Base-by-base conservation (phyloP, 352 stramenopile genomes). In the Phytophthora hybrid region DNA sequence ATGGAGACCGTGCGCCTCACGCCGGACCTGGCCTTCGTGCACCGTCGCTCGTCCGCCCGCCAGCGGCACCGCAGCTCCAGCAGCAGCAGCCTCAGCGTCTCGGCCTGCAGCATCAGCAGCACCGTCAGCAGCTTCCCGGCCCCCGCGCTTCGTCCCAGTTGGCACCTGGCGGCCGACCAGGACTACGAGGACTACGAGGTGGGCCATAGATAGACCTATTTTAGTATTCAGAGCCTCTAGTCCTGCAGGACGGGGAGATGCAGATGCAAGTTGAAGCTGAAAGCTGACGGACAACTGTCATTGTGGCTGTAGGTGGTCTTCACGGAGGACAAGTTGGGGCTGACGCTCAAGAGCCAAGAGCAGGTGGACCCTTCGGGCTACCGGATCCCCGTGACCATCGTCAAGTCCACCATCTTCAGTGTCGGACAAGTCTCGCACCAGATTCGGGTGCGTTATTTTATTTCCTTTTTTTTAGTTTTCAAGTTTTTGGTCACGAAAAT, bases 291-390 rank as follows among this genome's bases (percentile, higher is more conserved):
- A 70, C 53, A 41, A 49, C 46, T 73, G 29, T 51, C 21, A 23
- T 16, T 23, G 19, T 26, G n/a, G 14, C n/a, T 16, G 16, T 59
- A 90, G 83, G 77, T 90, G 14, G 67, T 89, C 49, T 90, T 88
- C 49, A 83, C 76, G 47, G 83, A 88, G 49, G 79, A 87, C 34
- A 90, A 88, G 63, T 69, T 90, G 32, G 83, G 83, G 10, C 59
- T 90, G 63, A 90, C 83, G 53, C 73, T 90, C 31, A 82, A 84
- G 58, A 83, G 66, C 52, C 59, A 90, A 21, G 76, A 76, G 52
- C 44, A 59, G 39, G 44, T 73, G 46, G 76, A 75, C 52, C 69
- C 64, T 23, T 56, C 29, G 18, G 76, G 76, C 21, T 46, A 75
- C 19, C 47, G 73, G 16, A 78, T 80, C 34, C 80, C 62, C 0